Percentiles rank a stretch among this genome's conserved stretches.
Conservation (phyloP, 2,329 filamentous ascomycete species). For the Botrytis pseudocinerea region DNA sequence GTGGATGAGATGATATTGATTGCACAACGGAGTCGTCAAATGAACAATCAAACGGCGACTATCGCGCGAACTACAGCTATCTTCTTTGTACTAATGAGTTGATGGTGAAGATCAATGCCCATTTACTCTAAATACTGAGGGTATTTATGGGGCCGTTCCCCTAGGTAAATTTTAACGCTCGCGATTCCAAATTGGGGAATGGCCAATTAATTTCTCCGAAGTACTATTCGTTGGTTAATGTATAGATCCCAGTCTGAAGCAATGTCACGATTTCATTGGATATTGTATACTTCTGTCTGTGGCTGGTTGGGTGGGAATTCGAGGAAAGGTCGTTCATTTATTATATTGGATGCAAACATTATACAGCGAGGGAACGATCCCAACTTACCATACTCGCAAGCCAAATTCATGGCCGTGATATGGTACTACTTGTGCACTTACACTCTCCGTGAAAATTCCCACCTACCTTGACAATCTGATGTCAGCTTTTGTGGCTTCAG, state of each 20-base stretch:
- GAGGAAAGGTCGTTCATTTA: background rate
- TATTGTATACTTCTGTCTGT: background rate
- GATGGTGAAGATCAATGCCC: background rate
- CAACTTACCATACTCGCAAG: background rate
- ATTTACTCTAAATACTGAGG: background rate
- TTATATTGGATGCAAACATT: background rate
- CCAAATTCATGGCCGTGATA: background rate
- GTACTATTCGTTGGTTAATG: background rate
- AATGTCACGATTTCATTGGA: background rate
- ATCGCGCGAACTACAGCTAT: background rate
- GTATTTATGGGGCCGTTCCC: constrained; percentile 2
- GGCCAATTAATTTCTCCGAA: background rate
- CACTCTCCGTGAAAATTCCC: background rate
- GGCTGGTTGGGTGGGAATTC: background rate
- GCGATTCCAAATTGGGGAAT: constrained; percentile 2
- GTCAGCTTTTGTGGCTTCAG: background rate
- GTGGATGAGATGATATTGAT: background rate
- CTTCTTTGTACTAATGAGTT: background rate
- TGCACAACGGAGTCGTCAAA: background rate
- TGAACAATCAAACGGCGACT: background rate
- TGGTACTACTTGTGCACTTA: background rate
- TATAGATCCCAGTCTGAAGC: background rate
- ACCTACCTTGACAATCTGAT: background rate
- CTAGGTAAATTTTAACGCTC: constrained; percentile 5
- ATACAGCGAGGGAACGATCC: background rate